Conservation (phyloP, 2,329 filamentous ascomycete genomes). For the Dactylellina parvicollis region DNA sequence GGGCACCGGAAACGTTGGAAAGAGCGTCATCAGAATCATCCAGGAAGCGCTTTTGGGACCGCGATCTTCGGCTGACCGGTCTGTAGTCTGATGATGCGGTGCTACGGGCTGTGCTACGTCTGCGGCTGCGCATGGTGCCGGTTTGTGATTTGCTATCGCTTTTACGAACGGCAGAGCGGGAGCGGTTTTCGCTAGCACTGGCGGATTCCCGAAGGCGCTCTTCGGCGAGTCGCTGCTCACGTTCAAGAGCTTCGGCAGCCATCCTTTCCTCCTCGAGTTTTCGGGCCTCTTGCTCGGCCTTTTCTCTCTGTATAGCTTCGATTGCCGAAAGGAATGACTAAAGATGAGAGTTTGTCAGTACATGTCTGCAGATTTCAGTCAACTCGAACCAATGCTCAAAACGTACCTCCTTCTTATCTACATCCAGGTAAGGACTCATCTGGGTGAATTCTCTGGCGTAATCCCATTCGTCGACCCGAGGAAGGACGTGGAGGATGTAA, state of each 20-base stretch:
- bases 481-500: constrained; percentile 93
- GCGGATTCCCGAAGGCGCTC: constrained; percentile 58
- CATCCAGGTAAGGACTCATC: constrained; percentile 85
- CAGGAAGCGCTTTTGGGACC: constrained; percentile 40
- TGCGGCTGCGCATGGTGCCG: constrained; percentile 68
- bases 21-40: constrained; percentile 49
- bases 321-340: constrained; percentile 89
- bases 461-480: constrained; percentile 93
- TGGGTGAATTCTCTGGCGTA: constrained; percentile 91
- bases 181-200: constrained; percentile 67
- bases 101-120: constrained; percentile 66
- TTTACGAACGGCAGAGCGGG: constrained; percentile 69
- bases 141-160: constrained; percentile 62
- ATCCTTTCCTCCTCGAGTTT: constrained; percentile 72
- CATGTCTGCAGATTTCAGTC: too few species aligned
- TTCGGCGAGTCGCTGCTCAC: constrained; percentile 64
- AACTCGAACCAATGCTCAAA: too few species aligned
- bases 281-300: constrained; percentile 74
- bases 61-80: constrained; percentile 45
- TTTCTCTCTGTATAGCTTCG: constrained; percentile 84
- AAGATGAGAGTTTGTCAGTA: constrained; percentile 10
- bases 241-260: constrained; percentile 67
- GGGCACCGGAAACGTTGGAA: constrained; percentile 38
- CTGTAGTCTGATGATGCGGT: constrained; percentile 60
- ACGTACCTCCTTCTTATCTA: constrained; percentile 68